These are phyloP conservation scores for Lyophyllum shimeji DNA, from an alignment of 768 basidiomycete species.

Conservation along the genomic window DNA sequence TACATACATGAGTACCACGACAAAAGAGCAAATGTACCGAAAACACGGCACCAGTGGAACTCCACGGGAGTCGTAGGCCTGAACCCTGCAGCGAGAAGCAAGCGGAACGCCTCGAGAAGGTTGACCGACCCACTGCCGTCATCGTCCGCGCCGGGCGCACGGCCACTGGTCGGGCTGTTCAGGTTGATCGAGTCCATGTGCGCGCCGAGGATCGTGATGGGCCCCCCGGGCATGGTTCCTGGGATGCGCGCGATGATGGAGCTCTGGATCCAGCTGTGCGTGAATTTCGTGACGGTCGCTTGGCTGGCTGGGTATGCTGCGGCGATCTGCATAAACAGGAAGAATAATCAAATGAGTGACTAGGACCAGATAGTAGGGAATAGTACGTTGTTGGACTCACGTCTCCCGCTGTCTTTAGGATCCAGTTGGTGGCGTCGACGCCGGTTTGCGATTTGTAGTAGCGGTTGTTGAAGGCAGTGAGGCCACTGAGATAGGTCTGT, in stretches of 20 bases:
- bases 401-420: slow-evolving; percentile 27
- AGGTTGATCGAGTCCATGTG: slow-evolving; percentile 30
- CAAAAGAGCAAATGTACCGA: background rate
- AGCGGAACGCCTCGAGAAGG: slow-evolving; percentile 44
- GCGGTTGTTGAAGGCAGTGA: slow-evolving; percentile 41
- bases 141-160: slow-evolving; percentile 39
- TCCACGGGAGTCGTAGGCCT: slow-evolving; percentile 42
- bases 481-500: slow-evolving; percentile 30
- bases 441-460: slow-evolving; percentile 40
- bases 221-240: slow-evolving; percentile 17
- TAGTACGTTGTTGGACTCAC: slow-evolving; percentile 18
- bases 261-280: slow-evolving; percentile 3
- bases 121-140: slow-evolving; percentile 46
- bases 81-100: slow-evolving; percentile 39
- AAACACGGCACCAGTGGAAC: slow-evolving; percentile 43
- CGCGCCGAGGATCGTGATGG: slow-evolving; percentile 25
- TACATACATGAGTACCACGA: background rate
- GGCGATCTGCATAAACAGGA: background rate
- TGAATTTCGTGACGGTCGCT: slow-evolving; percentile 1
- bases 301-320: background rate
- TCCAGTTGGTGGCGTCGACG: slow-evolving; percentile 36
- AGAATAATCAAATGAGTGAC: background rate
- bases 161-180: slow-evolving; percentile 22
- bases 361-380: background rate
- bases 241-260: slow-evolving; percentile 19